Evolutionary conservation across 331 rosid genomes (phyloP).

Genomic region (Pyrus hybrid): DNA sequence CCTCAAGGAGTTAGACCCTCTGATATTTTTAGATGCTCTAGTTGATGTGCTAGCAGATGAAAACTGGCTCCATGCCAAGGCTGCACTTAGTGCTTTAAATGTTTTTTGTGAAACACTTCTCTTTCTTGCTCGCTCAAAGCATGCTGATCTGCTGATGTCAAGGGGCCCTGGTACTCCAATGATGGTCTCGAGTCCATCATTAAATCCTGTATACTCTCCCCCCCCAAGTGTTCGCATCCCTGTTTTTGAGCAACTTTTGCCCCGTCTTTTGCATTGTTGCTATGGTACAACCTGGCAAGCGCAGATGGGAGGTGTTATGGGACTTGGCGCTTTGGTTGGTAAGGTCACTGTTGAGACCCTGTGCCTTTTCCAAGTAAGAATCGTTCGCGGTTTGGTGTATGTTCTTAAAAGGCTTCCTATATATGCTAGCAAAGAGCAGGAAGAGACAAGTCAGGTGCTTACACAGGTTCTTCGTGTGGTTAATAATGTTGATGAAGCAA

Average conservation of each 20-base stretch:
- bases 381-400: constrained; percentile 88
- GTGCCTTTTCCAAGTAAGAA: constrained; percentile 79
- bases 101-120: constrained; percentile 88
- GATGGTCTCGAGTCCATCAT: constrained; percentile 97
- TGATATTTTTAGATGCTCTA: constrained; percentile 85
- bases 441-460: constrained; percentile 98
- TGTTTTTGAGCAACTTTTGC: constrained; percentile 88
- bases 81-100: constrained; percentile 87
- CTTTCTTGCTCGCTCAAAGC: constrained; percentile 89
- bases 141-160: constrained; percentile 75
- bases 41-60: constrained; percentile 97
- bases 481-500: constrained; percentile 97
- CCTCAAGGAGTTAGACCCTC: constrained; percentile 92
- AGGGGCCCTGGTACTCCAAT: constrained; percentile 98
- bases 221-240: constrained; percentile 96
- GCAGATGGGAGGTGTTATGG: constrained; percentile 97
- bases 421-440: constrained; percentile 97
- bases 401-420: constrained; percentile 93
- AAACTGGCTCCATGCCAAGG: constrained; percentile 87
- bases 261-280: constrained; percentile 97
- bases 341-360: constrained; percentile 96
- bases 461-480: constrained; percentile 99
- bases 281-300: constrained; percentile 97
- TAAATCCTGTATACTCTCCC: constrained; percentile 95
- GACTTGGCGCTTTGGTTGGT: constrained; percentile 97